A percentile compares a stretch with the other conserved stretches of the same genome.
phyloP scores from a whole-genome alignment of 345 rosid species.

The Camelina neglecta region DNA sequence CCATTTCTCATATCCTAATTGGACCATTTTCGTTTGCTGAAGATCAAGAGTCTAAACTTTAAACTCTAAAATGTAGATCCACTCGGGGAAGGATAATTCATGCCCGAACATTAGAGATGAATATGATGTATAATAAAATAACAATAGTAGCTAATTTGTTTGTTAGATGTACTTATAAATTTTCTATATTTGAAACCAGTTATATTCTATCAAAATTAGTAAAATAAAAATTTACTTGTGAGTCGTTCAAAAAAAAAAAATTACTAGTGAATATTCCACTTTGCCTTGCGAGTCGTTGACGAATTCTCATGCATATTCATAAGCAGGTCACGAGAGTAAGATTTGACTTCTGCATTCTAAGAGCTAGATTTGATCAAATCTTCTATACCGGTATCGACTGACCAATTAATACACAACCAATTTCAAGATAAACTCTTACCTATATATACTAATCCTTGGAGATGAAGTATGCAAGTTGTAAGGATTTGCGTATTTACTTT shows the following conservation, averaged over 20 bases:
- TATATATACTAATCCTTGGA: slow-evolving; percentile 17
- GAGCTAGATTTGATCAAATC: slow-evolving; percentile 35
- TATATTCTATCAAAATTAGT: not conserved
- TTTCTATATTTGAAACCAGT: too few relatives aligned
- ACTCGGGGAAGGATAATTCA: not conserved
- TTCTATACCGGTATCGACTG: not conserved
- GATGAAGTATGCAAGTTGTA: slow-evolving; percentile 13
- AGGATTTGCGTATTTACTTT: not conserved
- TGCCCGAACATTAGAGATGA: not conserved
- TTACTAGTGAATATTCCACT: not conserved
- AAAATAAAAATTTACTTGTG: not conserved
- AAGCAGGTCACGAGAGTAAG: slow-evolving; percentile 35
- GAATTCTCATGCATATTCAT: slow-evolving; percentile 9
- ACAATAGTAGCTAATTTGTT: not conserved
- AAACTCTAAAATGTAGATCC: not conserved
- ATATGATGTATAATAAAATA: not conserved
- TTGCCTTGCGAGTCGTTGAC: slow-evolving; percentile 19
- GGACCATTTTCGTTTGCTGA: not conserved
- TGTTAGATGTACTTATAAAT: not conserved
- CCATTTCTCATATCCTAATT: not conserved
- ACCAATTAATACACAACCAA: slow-evolving; percentile 36
- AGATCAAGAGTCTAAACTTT: not conserved
- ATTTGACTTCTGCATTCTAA: slow-evolving; percentile 31
- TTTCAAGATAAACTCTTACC: slow-evolving; percentile 28
- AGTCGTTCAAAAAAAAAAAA: too few relatives aligned